Conservation (phyloP, 1,139 yeast species). For the Wickerhamomyces sp. region DNA sequence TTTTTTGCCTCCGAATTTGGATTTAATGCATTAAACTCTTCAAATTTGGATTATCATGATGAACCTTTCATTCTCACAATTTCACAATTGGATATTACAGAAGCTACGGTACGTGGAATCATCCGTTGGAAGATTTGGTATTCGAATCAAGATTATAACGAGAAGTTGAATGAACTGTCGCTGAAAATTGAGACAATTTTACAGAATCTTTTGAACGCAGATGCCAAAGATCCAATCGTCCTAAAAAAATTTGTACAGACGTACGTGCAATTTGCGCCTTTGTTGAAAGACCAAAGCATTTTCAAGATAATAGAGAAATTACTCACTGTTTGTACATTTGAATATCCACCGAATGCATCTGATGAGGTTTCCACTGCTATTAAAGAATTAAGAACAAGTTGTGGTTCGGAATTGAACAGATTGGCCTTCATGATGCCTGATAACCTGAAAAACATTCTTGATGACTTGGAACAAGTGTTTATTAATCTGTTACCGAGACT, state of each 20-base stretch:
- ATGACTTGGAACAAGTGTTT: constrained; percentile 78
- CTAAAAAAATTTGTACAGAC: constrained; percentile 87
- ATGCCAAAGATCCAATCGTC: constrained; percentile 73
- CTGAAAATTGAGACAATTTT: constrained; percentile 71
- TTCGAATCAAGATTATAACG: constrained; percentile 50
- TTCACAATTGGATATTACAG: constrained; percentile 82
- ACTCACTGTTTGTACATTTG: constrained; percentile 81
- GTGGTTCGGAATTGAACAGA: constrained; percentile 93
- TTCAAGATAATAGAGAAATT: constrained; percentile 84
- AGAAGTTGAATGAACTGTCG: constrained; percentile 50
- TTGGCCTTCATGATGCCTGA: constrained; percentile 94
- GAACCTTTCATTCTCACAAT: constrained; percentile 75
- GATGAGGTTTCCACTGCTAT: constrained; percentile 79
- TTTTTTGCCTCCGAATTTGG: constrained; percentile 80
- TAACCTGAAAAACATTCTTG: constrained; percentile 71
- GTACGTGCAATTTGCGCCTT: constrained; percentile 94
- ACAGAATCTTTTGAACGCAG: constrained; percentile 68
- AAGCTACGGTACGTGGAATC: constrained; percentile 86
- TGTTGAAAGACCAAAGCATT: constrained; percentile 75
- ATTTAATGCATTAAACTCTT: constrained; percentile 50
- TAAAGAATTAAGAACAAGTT: constrained; percentile 82
- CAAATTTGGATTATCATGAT: constrained; percentile 47
- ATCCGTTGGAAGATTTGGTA: constrained; percentile 98
- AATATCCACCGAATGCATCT: constrained; percentile 54
- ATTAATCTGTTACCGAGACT: constrained; percentile 69